Conservation (phyloP, 2,329 filamentous ascomycete genomes). For the Fusarium pseudograminearum region DNA sequence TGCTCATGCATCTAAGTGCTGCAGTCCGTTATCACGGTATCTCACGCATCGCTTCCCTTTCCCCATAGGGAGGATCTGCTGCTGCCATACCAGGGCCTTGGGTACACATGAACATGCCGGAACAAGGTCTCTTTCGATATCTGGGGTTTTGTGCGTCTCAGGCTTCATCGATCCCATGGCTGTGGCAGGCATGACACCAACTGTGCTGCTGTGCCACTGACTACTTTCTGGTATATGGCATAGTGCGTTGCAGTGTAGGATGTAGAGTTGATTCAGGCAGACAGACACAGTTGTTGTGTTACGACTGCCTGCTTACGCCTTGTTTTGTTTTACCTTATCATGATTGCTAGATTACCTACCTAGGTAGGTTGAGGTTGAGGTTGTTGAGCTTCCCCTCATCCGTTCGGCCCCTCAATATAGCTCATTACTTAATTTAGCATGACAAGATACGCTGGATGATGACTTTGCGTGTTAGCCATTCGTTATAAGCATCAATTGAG, state of each 20-base stretch:
- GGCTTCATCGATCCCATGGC: conserved; percentile 27
- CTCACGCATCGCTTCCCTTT: conserved; percentile 27
- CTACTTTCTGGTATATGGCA: conserved; percentile 14
- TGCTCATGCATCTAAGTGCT: conserved; percentile 24
- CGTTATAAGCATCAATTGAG: conserved; percentile 13
- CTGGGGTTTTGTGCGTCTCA: conserved; percentile 30
- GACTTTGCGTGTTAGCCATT: conserved; percentile 28
- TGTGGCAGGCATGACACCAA: conserved; percentile 37
- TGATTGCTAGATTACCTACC: conserved; percentile 5
- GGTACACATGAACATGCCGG: conserved; percentile 13
- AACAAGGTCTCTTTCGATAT: conserved; percentile 25
- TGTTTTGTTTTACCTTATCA: conserved; percentile 31
- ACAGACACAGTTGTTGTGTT: conserved; percentile 2
- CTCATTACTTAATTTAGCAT: conserved; percentile 11
- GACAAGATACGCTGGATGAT: conserved; percentile 27
- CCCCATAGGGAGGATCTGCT: conserved; percentile 35
- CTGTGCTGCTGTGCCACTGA: conserved; percentile 29
- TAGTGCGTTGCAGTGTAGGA: neutral
- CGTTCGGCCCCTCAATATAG: conserved; percentile 11
- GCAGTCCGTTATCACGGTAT: conserved; percentile 17
- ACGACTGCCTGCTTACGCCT: conserved; percentile 12
- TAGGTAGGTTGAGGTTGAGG: conserved; percentile 3
- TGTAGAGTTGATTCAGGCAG: neutral
- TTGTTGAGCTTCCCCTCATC: conserved; percentile 18
- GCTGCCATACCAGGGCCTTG: conserved; percentile 16